A percentile compares a stretch with the other conserved stretches of the same genome.
Conservation (phyloP, 306 rosid genomes). For the Mimosa pudica region DNA sequence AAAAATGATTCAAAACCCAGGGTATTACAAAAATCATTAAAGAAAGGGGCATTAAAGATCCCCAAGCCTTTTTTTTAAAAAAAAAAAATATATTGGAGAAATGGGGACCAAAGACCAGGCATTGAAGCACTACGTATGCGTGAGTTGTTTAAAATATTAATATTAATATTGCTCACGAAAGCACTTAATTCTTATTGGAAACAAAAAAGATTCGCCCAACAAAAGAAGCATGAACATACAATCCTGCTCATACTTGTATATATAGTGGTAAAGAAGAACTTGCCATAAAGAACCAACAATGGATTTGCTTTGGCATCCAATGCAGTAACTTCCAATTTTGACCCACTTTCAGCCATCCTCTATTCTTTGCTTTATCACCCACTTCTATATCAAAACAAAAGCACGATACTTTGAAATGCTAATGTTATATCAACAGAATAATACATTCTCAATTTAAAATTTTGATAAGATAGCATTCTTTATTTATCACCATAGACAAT, state of each 20-base stretch:
- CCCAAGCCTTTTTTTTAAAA: background rate
- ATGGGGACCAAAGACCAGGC: background rate
- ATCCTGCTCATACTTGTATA: background rate
- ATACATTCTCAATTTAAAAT: no score
- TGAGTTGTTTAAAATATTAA: background rate
- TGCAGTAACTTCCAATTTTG: background rate
- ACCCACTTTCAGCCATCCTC: background rate
- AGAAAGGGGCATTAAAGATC: background rate
- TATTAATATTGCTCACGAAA: background rate
- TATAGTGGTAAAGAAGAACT: no score
- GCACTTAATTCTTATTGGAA: background rate
- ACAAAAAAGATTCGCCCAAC: background rate
- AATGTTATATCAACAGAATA: background rate
- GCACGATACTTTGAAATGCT: background rate
- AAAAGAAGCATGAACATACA: background rate
- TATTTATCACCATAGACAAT: background rate
- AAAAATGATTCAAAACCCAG: background rate
- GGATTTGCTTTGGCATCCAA: constrained; percentile 13
- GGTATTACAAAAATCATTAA: background rate
- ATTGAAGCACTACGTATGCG: background rate
- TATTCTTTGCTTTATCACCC: background rate
- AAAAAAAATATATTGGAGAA: background rate
- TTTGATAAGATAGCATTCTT: no score
- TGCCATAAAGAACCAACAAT: background rate
- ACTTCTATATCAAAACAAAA: background rate